Percentiles rank a stretch among this genome's conserved stretches.
These are phyloP conservation scores for Eutypa lata DNA, from an alignment of 2,329 filamentous ascomycete species.

Conservation along the genomic window DNA sequence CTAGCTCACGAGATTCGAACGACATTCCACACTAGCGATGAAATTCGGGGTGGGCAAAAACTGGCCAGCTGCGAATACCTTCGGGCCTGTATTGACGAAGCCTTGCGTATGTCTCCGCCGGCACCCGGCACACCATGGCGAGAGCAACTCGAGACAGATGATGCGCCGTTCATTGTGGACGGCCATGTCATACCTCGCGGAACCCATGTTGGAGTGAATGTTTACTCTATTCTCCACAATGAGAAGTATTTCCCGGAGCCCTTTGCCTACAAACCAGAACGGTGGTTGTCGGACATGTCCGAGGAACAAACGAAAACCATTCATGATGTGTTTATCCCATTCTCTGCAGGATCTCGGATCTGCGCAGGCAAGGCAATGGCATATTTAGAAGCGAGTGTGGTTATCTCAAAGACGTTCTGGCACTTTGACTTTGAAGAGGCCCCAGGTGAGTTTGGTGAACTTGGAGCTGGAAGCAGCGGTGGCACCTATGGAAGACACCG, in stretches of 20 bases:
- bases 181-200: constrained; percentile 4
- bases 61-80: constrained; percentile 4
- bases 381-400: constrained; percentile 39
- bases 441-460: neutral
- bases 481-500: too few relatives aligned
- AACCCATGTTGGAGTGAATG: constrained; percentile 1
- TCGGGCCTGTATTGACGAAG: constrained; percentile 8
- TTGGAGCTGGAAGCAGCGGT: neutral
- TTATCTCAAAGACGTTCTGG: constrained; percentile 36
- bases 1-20: constrained; percentile 6
- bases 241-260: constrained; percentile 6
- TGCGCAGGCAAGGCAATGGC: constrained; percentile 47
- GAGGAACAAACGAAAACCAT: constrained; percentile 15
- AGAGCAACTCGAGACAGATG: neutral
- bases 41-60: neutral
- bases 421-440: constrained; percentile 30
- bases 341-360: constrained; percentile 27
- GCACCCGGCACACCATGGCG: constrained; percentile 3
- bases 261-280: constrained; percentile 3
- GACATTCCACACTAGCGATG: constrained; percentile 1
- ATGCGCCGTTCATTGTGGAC: neutral
- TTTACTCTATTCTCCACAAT: constrained; percentile 5
- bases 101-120: constrained; percentile 7
- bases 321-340: constrained; percentile 31
- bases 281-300: constrained; percentile 2